Base-by-base conservation (phyloP, 108 stramenopile genomes). In the Fistulifera pelliculosa region DNA sequence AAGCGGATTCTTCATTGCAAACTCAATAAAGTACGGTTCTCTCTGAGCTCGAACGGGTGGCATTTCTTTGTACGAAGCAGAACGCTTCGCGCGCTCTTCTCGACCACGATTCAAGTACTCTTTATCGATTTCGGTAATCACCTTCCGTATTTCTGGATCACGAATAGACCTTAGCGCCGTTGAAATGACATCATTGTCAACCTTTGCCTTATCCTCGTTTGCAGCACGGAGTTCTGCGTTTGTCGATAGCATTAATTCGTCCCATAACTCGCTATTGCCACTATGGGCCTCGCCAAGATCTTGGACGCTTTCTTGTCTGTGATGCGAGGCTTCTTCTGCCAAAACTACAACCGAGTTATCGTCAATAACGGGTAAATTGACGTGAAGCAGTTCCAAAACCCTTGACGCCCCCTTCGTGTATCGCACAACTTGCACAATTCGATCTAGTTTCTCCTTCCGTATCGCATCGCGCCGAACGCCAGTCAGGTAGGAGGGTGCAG, bases 1-100 rank as follows among this genome's bases (percentile, higher is more conserved):
- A 23, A 91, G 47, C 1, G 90, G 81, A 58, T 91, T 91, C 15
- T 54, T 60, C 25, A 87, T 16, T 0, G 45, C 54, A 54, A 87
- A 83, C 18, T 75, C 71, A 15, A 85, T 81, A 52, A 64, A 54
- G 22, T 85, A 48, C 17, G 90, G 90, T 74, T 91, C 90, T n/a
- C 64, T 69, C 23, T 63, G 62, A 22, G 90, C 83, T 45, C 85
- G 64, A 31, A 70, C 56, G 8, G 60, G 64, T 17, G 83, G 77
- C 21, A 41, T 61, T 45, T 42, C 35, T 19, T 70, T 71, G 35
- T 58, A 42, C 16, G 49, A 67, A 8, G 66, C 68, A 26, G 69
- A 76, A 47, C 71, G 66, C 51, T 86, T 85, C 24, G 64, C 58
- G n/a, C 85, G 79, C 54, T 69, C 79, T 17, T 58, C 39, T 50